Evolutionary conservation across 1,284 basidiomycete genomes (phyloP).

Genomic region (Athelia sp.): DNA sequence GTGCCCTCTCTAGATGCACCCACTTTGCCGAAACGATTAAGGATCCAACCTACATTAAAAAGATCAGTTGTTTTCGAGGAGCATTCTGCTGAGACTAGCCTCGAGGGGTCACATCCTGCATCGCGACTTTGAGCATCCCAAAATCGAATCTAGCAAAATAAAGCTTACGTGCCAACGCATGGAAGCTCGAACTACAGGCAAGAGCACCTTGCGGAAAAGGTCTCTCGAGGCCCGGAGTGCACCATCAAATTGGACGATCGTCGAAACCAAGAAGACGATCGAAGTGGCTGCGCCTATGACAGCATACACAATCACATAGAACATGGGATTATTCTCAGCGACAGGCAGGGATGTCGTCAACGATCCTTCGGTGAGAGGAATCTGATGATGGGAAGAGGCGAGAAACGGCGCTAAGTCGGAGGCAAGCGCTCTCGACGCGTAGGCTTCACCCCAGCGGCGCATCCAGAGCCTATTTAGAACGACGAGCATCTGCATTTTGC

Average conservation of each 20-base stretch:
- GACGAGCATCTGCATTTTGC: too few species aligned
- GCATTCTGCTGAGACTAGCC: slow-evolving; percentile 12
- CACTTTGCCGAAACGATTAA: slow-evolving; percentile 65
- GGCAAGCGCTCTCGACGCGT: too few species aligned
- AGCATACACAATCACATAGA: slow-evolving; percentile 61
- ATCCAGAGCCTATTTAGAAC: too few species aligned
- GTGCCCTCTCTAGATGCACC: not conserved
- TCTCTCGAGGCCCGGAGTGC: slow-evolving; percentile 54
- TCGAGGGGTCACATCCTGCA: slow-evolving; percentile 40
- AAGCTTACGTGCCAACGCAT: slow-evolving; percentile 36
- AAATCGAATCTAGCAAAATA: not conserved
- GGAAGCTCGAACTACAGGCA: slow-evolving; percentile 57
- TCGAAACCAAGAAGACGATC: slow-evolving; percentile 38
- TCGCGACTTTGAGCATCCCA: slow-evolving; percentile 17
- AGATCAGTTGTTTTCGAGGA: too few species aligned
- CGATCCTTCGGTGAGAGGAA: too few species aligned
- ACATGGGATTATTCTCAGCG: slow-evolving; percentile 54
- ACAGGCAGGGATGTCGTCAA: slow-evolving; percentile 14
- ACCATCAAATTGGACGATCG: slow-evolving; percentile 55
- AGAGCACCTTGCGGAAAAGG: slow-evolving; percentile 53
- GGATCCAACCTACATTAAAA: slow-evolving; percentile 34
- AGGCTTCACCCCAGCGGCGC: too few species aligned
- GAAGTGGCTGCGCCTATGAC: slow-evolving; percentile 46
- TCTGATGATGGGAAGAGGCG: too few species aligned
- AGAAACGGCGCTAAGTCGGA: too few species aligned